Conservation (phyloP, 2,329 filamentous ascomycete species). For the Aspergillus sp. region DNA sequence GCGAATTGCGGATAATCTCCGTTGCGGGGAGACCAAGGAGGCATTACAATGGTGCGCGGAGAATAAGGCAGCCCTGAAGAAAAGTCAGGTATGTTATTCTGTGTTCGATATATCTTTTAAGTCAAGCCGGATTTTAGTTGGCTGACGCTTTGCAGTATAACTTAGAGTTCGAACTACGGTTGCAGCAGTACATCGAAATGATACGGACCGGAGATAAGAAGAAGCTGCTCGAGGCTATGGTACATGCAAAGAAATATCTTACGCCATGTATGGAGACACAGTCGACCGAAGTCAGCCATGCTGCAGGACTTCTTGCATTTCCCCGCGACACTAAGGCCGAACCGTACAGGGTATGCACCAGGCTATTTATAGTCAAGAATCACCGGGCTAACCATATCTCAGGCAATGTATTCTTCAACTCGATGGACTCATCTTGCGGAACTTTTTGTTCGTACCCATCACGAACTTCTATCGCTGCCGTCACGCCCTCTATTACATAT, state of each 20-base stretch:
- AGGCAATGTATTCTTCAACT: constrained; percentile 64
- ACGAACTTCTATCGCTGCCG: constrained; percentile 75
- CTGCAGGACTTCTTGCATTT: constrained; percentile 75
- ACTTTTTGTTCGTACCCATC: constrained; percentile 79
- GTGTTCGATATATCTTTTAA: neutral
- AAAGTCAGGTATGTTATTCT: constrained; percentile 60
- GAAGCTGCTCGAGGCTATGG: constrained; percentile 68
- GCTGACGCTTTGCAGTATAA: constrained; percentile 51
- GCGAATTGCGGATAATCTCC: constrained; percentile 66
- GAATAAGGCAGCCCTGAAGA: constrained; percentile 86
- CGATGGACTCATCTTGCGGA: constrained; percentile 72
- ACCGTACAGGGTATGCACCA: constrained; percentile 50
- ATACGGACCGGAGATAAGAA: constrained; percentile 59
- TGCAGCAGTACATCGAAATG: constrained; percentile 93
- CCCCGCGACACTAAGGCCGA: constrained; percentile 53
- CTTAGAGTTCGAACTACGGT: constrained; percentile 84
- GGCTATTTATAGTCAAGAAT: neutral
- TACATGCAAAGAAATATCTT: constrained; percentile 76
- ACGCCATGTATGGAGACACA: constrained; percentile 63
- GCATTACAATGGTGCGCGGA: constrained; percentile 87
- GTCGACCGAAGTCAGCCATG: constrained; percentile 61
- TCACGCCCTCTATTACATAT: constrained; percentile 79
- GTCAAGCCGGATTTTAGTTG: neutral
- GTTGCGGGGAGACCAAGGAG: constrained; percentile 64
- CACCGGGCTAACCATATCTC: constrained; percentile 4